A percentile compares a stretch with the other conserved stretches of the same genome.
Conservation (phyloP, 768 basidiomycete genomes). For the Suillus tomentosus region DNA sequence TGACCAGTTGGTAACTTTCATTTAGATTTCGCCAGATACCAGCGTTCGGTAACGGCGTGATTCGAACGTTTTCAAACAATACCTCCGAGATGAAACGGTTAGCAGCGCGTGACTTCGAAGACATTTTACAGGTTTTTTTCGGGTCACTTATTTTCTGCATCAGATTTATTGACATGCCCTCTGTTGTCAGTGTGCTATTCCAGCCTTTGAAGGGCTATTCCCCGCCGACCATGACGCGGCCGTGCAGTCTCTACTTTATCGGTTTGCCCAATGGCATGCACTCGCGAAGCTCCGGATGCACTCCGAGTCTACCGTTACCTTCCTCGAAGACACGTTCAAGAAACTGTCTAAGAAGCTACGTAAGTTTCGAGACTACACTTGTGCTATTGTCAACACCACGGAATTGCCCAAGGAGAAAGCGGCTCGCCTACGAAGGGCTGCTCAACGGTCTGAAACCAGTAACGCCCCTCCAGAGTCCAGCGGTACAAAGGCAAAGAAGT, state of each 20-base stretch:
- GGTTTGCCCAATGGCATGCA: slow-evolving; percentile 36
- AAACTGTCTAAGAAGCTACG: slow-evolving; percentile 13
- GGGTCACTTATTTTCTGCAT: not conserved
- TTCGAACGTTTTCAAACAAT: slow-evolving; percentile 32
- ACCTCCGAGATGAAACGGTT: slow-evolving; percentile 36
- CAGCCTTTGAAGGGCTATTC: slow-evolving; percentile 40
- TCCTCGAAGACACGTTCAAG: slow-evolving; percentile 28
- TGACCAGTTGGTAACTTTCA: not conserved
- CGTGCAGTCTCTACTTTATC: slow-evolving; percentile 29
- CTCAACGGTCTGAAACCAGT: not conserved
- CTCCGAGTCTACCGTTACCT: slow-evolving; percentile 19
- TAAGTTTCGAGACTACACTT: slow-evolving; percentile 25
- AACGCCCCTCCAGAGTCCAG: not conserved
- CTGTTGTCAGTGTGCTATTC: slow-evolving; percentile 33
- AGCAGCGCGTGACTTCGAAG: slow-evolving; percentile 39
- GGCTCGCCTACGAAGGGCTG: slow-evolving; percentile 20
- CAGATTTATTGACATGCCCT: not conserved
- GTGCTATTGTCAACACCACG: slow-evolving; percentile 23
- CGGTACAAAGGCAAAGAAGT: slow-evolving; percentile 7
- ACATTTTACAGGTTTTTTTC: slow-evolving; percentile 30
- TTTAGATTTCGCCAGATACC: slow-evolving; percentile 31
- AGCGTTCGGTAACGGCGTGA: slow-evolving; percentile 33
- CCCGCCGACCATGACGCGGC: slow-evolving; percentile 24
- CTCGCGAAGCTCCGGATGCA: slow-evolving; percentile 37
- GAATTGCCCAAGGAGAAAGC: slow-evolving; percentile 34